Base-by-base conservation (phyloP, 352 stramenopile species). In the Pythium brassicae region DNA sequence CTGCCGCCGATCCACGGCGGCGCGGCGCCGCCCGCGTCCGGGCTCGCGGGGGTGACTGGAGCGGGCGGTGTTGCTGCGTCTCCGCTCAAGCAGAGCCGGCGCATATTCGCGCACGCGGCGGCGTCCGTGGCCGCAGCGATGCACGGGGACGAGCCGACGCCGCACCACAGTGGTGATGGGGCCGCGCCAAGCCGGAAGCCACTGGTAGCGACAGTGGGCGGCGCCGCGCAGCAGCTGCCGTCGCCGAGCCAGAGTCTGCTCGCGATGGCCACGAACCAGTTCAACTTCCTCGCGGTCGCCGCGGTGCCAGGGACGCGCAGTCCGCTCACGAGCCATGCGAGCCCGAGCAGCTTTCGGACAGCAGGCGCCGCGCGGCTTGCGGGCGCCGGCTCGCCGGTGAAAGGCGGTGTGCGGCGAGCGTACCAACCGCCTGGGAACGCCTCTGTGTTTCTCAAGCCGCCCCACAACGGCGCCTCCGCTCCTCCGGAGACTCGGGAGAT, bases 81-180 rank as follows among this genome's bases (percentile, higher is more conserved):
- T 0, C 77, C 76, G 5, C 50, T 78, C 8, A 79, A 84, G 53
- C 66, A 82, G 50, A 77, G 81, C 37, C 73, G 72, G 1, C 64
- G 64, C 0, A 58, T 83, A 40, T 77, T 85, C 49, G 66, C 71
- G 3, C 71, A 84, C 34, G 60, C 69, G 35, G 40, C 59, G 15
- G 50, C 68, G 7, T 51, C 67, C 17, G 65, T 76, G 11, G 57
- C 50, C 4, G 53, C 62, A 27, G 60, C 61, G 32, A 42, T 65
- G 5, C 7, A 47, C 29, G 25, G 44, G 37, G 22, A 57, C 57
- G 20, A 40, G n/a, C 14, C 34, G 20, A 25, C 59, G 39, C 56
- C n/a, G 14, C 50, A 49, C 27, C 19, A 4, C 14, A 47, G 35
- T 14, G 23, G 22, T 34, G 25, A 35, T n/a, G 26, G 9, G 17